A percentile compares a stretch with the other conserved stretches of the same genome.
phyloP scores from a whole-genome alignment of 2,329 filamentous ascomycete genomes.

The Pseudonectria buxi region DNA sequence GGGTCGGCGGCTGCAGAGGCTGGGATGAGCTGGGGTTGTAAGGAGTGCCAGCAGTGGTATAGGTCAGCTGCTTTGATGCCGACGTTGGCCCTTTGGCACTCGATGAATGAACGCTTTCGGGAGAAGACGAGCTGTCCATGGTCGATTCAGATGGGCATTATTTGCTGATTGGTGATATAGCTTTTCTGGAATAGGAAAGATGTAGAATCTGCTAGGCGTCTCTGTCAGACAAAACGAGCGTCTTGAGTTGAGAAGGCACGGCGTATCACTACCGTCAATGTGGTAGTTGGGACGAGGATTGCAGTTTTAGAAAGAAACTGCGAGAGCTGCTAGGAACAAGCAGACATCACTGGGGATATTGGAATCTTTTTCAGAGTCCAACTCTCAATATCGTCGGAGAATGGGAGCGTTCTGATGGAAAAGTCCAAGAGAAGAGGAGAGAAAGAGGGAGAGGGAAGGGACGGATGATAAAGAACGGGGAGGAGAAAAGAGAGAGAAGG shows the following conservation, averaged over 20 bases:
- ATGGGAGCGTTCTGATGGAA: slow-evolving; percentile 1
- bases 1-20: slow-evolving; percentile 44
- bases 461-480: background rate
- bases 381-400: slow-evolving; percentile 9
- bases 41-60: slow-evolving; percentile 51
- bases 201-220: slow-evolving; percentile 23
- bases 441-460: slow-evolving; percentile 2
- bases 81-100: slow-evolving; percentile 15
- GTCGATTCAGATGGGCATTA: slow-evolving; percentile 14
- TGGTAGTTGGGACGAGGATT: too few relatives aligned
- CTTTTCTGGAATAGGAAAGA: slow-evolving; percentile 7
- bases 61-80: slow-evolving; percentile 33
- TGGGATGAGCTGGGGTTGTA: slow-evolving; percentile 42
- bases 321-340: too few relatives aligned
- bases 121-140: slow-evolving; percentile 27
- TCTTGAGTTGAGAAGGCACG: background rate
- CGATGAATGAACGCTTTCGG: slow-evolving; percentile 16
- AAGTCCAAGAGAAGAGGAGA: slow-evolving; percentile 6
- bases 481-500: slow-evolving; percentile 1
- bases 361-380: too few relatives aligned
- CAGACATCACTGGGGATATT: too few relatives aligned
- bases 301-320: too few relatives aligned
- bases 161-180: slow-evolving; percentile 11
- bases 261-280: too few relatives aligned
- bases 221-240: slow-evolving; percentile 18